A percentile compares a stretch with the other conserved stretches of the same genome.
Conservation (phyloP, 257 asterid genomes). For the Solanum verrucosum region DNA sequence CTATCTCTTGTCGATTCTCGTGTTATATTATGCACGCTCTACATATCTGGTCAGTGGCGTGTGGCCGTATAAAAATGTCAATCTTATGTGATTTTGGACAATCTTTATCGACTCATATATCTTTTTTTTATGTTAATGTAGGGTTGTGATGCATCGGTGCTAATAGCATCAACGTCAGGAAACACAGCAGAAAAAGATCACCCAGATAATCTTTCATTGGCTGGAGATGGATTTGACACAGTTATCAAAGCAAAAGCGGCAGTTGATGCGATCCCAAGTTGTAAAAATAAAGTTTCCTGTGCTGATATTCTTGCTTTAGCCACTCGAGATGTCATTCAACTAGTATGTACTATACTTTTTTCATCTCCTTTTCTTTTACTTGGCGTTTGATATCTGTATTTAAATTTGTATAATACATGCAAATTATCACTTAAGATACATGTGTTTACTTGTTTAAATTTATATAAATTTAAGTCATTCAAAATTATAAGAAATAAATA, state of each 20-base stretch:
- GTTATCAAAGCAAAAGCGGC: conserved; percentile 80
- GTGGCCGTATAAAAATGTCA: background rate
- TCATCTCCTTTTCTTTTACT: too few relatives aligned
- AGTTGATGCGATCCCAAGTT: conserved; percentile 43
- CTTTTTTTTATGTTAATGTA: background rate
- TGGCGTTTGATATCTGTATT: too few relatives aligned
- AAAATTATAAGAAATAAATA: too few relatives aligned
- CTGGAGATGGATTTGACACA: conserved; percentile 90
- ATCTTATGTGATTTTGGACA: background rate
- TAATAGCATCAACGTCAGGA: conserved; percentile 45
- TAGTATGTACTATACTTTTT: conserved; percentile 26
- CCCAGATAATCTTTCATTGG: conserved; percentile 69
- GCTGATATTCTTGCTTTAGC: conserved; percentile 88
- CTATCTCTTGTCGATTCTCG: background rate
- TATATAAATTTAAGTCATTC: too few relatives aligned
- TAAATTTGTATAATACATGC: too few relatives aligned
- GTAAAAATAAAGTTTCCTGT: conserved; percentile 70
- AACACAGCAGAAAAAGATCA: conserved; percentile 76
- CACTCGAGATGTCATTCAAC: conserved; percentile 56
- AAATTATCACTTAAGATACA: too few relatives aligned
- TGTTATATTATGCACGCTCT: background rate
- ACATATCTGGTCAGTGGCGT: background rate
- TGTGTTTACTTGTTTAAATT: rapidly evolving
- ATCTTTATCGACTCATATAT: background rate
- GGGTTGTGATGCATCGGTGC: conserved; percentile 84